Percentiles rank a stretch among this genome's conserved stretches.
These are phyloP conservation scores for Ophiognomonia clavigignenti-juglandacearum DNA, from an alignment of 2,329 filamentous ascomycete species.

Conservation along the genomic window DNA sequence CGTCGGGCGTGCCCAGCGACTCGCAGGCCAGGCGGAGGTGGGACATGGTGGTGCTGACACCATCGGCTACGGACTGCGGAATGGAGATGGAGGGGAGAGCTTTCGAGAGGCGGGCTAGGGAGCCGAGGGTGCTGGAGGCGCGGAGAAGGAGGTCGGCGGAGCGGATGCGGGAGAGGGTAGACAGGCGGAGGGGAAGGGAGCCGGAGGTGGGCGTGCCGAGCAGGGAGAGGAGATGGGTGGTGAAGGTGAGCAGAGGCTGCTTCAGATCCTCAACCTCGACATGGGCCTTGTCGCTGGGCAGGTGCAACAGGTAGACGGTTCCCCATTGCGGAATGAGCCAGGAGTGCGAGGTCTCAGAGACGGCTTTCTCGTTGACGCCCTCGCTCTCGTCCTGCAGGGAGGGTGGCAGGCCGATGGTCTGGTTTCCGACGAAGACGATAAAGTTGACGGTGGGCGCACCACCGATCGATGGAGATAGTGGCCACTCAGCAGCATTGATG, in stretches of 20 bases:
- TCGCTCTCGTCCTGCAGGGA: slow-evolving; percentile 1
- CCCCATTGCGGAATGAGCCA: slow-evolving; percentile 99
- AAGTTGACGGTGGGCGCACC: slow-evolving; percentile 94
- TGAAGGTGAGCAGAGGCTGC: slow-evolving; percentile 83
- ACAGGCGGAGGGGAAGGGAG: slow-evolving; percentile 79
- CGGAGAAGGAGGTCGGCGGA: slow-evolving; percentile 81
- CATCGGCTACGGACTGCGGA: slow-evolving; percentile 77
- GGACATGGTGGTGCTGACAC: slow-evolving; percentile 72
- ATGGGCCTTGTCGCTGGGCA: slow-evolving; percentile 38
- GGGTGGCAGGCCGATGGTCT: slow-evolving; percentile 53
- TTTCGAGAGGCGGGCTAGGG: slow-evolving; percentile 76
- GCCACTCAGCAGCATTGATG: slow-evolving; percentile 98
- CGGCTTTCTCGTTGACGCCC: slow-evolving; percentile 26
- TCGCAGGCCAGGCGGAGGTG: slow-evolving; percentile 76
- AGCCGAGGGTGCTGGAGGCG: slow-evolving; percentile 90
- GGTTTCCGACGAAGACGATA: slow-evolving; percentile 80
- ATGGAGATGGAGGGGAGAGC: slow-evolving; percentile 89
- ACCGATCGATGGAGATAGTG: slow-evolving; percentile 88
- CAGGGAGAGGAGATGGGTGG: slow-evolving; percentile 81
- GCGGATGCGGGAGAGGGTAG: slow-evolving; percentile 78
- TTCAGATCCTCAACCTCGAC: slow-evolving; percentile 64
- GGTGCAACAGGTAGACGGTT: slow-evolving; percentile 55
- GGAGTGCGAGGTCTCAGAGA: slow-evolving; percentile 49
- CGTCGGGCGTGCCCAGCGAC: slow-evolving; percentile 59
- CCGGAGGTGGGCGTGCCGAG: slow-evolving; percentile 79